Percentiles rank a stretch among this genome's conserved stretches.
phyloP scores from a whole-genome alignment of 495 filamentous ascomycete genomes.

The Parachaetomium inaequale region DNA sequence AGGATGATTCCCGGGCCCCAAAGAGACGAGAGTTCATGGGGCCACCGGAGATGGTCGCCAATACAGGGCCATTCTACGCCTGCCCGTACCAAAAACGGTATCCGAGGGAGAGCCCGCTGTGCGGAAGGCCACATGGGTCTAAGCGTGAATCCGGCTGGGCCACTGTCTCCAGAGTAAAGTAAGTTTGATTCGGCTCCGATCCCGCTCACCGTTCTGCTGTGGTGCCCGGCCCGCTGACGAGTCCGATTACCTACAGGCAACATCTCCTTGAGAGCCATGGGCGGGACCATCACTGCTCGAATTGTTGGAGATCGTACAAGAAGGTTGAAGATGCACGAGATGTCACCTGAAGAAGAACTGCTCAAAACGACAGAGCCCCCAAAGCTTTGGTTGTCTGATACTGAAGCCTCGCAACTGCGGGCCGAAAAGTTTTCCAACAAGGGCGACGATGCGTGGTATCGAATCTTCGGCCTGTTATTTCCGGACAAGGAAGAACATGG shows the following conservation, averaged over 20 bases:
- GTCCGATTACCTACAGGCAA: too few species aligned
- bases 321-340: not conserved
- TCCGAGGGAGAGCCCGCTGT: not conserved
- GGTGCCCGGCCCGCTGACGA: too few species aligned
- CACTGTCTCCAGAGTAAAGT: not conserved
- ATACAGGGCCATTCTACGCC: not conserved
- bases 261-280: conserved; percentile 1
- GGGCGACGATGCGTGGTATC: not conserved
- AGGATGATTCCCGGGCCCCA: not conserved
- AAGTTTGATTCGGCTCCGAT: not conserved
- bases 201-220: too few species aligned
- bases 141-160: not conserved
- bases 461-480: not conserved
- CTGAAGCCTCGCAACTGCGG: not conserved
- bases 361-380: not conserved
- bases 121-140: not conserved
- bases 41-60: not conserved
- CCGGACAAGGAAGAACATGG: not conserved
- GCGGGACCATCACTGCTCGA: not conserved
- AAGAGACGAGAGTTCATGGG: not conserved
- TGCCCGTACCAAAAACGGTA: not conserved
- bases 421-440: not conserved
- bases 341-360: not conserved
- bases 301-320: conserved; percentile 1
- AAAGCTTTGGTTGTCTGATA: not conserved